Percentiles rank a stretch among this genome's conserved stretches.
These are phyloP conservation scores for Petunia hybrid DNA, from an alignment of 305 asterid genomes.

Conservation along the genomic window DNA sequence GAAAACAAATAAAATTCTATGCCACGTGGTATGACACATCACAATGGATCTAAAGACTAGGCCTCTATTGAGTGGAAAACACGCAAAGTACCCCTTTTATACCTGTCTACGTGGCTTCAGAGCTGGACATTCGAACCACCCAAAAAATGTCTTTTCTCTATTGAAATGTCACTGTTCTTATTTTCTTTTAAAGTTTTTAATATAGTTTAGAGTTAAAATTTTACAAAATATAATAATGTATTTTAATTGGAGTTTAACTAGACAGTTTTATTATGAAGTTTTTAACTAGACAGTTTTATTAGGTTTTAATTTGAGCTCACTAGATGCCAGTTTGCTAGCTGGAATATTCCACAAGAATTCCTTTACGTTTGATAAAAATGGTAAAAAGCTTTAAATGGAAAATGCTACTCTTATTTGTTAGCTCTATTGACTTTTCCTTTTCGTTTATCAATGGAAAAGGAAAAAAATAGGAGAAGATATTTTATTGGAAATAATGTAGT, in stretches of 20 bases:
- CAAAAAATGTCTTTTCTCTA: not conserved
- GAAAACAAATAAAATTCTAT: not conserved
- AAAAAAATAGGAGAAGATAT: not conserved
- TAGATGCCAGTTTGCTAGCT: not conserved
- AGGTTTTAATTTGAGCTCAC: too few relatives aligned
- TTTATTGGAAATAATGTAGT: not conserved
- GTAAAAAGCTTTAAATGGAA: not conserved
- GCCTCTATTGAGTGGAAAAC: constrained; percentile 55
- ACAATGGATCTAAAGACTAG: constrained; percentile 22
- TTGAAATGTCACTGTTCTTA: not conserved
- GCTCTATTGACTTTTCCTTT: too few relatives aligned
- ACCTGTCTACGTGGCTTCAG: constrained; percentile 53
- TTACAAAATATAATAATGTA: not conserved
- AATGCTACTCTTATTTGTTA: not conserved
- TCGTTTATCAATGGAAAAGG: not conserved
- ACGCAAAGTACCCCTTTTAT: constrained; percentile 64
- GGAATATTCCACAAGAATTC: not conserved
- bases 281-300: not conserved
- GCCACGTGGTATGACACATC: constrained; percentile 42
- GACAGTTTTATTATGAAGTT: not conserved
- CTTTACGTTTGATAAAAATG: not conserved
- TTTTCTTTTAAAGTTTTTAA: not conserved
- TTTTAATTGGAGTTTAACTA: not conserved
- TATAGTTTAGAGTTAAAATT: not conserved
- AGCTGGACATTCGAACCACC: constrained; percentile 46